These are phyloP conservation scores for Beauveria bassiana DNA, from an alignment of 2,329 filamentous ascomycete genomes.

Conservation along the genomic window DNA sequence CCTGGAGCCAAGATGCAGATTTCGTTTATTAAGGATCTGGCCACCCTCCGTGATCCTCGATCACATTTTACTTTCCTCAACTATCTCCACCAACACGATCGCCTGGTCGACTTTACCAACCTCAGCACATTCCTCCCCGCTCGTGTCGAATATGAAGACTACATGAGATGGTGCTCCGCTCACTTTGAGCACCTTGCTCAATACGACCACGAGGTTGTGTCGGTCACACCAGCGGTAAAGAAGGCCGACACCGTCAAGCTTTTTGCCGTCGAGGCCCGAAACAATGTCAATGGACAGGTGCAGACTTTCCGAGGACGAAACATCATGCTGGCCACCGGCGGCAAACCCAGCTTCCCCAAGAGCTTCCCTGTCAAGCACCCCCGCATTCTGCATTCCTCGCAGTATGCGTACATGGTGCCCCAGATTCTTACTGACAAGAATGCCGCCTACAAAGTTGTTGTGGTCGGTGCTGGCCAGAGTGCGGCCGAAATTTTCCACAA, in stretches of 20 bases:
- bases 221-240: constrained; percentile 54
- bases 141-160: constrained; percentile 87
- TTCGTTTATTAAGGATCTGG: constrained; percentile 93
- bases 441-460: constrained; percentile 64
- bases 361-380: constrained; percentile 62
- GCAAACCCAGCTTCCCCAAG: constrained; percentile 61
- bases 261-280: constrained; percentile 61
- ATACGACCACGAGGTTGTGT: constrained; percentile 71
- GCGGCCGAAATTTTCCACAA: constrained; percentile 95
- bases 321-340: constrained; percentile 53
- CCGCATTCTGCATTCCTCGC: constrained; percentile 78
- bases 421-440: constrained; percentile 49
- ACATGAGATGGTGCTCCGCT: constrained; percentile 83
- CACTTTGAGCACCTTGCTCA: constrained; percentile 66
- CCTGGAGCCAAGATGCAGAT: constrained; percentile 96
- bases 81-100: constrained; percentile 73
- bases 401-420: constrained; percentile 62
- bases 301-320: constrained; percentile 52
- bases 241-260: constrained; percentile 44
- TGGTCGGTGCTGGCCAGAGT: constrained; percentile 85
- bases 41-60: constrained; percentile 77
- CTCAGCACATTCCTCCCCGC: constrained; percentile 81
- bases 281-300: constrained; percentile 48
- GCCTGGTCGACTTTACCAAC: constrained; percentile 89
- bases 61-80: constrained; percentile 94